Evolutionary conservation across 2,329 filamentous ascomycete species (phyloP), one percentile per base, ranked within the genome.

Genomic region (Geosmithia flava): DNA sequence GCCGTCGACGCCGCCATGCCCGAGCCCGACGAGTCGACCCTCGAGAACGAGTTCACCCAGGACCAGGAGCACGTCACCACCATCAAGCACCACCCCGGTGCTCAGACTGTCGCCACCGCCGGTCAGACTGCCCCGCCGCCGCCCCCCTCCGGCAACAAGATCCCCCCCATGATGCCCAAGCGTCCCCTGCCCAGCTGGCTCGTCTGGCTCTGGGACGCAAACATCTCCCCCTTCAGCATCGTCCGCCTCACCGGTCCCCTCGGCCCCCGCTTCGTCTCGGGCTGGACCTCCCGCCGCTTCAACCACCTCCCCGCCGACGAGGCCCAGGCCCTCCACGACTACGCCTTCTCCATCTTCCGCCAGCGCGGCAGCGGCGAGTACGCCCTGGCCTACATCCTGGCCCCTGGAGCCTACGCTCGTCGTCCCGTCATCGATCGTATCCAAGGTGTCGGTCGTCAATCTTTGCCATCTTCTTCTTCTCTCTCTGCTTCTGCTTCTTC

Each of bases 351-450:
- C 10, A 82, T 98, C 41, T 98, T 98, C 72, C 83, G 87, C 50
- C 88, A 95, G 62, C 80, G 85, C 17, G 93, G 93, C 37, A 93
- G 86, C 57, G 91, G 91, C 48, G 93, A 98, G 64, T 98, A 97
- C 61, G 91, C 86, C 0, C 75, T 98, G 0, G 82, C 88, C 0
- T 96, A 97, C 59, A 80, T 98, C 47, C 83, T 98, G 13, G 93
- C 93, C 0, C 93, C 93, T 0, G 93, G 93, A 1, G 93, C 93
- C 0, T 95, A 90, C 58, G 93, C 93, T 1, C 83, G 93, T 45
- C 84, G 80, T 48, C 93, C 93, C 0, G 67, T 97, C 7, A 93
- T 97, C 62, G 78, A 87, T 53, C 78, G 90, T 44, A 95, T 98
- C 48, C 81, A 93, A 17, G 80, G 83, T 16, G 83, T 98, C 7